phyloP scores from a whole-genome alignment of 2,329 filamentous ascomycete genomes.

The Fonsecaea pugnacius region DNA sequence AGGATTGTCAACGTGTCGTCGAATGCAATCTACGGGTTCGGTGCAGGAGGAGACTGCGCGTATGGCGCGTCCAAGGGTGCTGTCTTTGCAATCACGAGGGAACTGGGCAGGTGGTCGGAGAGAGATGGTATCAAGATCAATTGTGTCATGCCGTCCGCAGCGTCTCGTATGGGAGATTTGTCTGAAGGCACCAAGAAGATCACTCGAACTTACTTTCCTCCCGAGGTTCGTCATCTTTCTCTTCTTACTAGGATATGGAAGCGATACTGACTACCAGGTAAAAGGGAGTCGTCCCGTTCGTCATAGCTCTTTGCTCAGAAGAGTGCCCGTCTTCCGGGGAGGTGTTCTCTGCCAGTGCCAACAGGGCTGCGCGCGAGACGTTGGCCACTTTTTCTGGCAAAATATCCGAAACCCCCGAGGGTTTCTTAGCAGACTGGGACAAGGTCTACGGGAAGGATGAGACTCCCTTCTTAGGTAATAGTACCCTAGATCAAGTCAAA shows the following conservation, averaged over 20 bases:
- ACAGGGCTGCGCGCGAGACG: conserved; percentile 22
- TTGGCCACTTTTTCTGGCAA: conserved; percentile 24
- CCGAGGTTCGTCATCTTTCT: conserved; percentile 17
- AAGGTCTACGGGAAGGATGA: conserved; percentile 23
- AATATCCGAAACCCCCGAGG: conserved; percentile 21
- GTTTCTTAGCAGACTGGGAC: conserved; percentile 21
- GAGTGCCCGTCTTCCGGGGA: conserved; percentile 26
- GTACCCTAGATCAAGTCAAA: conserved; percentile 26
- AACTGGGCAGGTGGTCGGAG: conserved; percentile 59
- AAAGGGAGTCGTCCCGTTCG: conserved; percentile 22
- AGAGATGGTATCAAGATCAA: conserved; percentile 28
- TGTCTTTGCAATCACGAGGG: conserved; percentile 84
- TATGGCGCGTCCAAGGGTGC: conserved; percentile 95
- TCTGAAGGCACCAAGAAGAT: conserved; percentile 26
- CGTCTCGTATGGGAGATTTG: conserved; percentile 26
- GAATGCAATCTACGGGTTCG: conserved; percentile 37
- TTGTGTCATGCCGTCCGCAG: conserved; percentile 23
- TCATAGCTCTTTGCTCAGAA: conserved; percentile 19
- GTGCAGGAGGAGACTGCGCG: conserved; percentile 50
- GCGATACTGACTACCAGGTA: background rate
- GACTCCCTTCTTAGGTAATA: conserved; percentile 13
- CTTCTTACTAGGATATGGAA: too few relatives aligned
- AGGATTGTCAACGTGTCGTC: conserved; percentile 24
- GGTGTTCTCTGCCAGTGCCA: conserved; percentile 21
- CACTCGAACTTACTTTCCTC: conserved; percentile 20